Evolutionary conservation across 202 grass and related monocot genomes (phyloP).

Genomic region (Schoenoplectus tabernaemontani): DNA sequence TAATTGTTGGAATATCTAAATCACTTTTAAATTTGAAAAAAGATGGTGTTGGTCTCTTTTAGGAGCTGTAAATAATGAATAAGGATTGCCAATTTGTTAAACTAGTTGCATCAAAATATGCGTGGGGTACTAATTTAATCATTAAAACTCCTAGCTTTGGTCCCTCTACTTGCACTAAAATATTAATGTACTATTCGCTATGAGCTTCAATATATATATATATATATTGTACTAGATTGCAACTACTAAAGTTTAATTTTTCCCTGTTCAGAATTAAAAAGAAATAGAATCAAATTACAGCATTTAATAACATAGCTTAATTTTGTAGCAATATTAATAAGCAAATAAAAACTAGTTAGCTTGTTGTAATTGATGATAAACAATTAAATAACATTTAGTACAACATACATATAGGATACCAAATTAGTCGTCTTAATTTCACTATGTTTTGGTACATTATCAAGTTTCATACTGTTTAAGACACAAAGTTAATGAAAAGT

Average conservation of each 20-base stretch:
- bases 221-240: conserved; percentile 1
- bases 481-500: neutral
- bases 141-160: too few relatives aligned
- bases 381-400: too few relatives aligned
- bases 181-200: neutral
- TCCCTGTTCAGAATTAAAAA: neutral
- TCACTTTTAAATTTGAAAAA: neutral
- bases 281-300: neutral
- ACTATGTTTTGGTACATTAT: neutral
- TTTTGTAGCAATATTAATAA: too few relatives aligned
- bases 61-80: neutral
- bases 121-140: too few relatives aligned
- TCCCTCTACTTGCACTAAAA: conserved; percentile 4
- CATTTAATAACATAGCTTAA: neutral
- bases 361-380: too few relatives aligned
- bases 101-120: too few relatives aligned
- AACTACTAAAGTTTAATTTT: neutral
- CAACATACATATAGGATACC: too few relatives aligned
- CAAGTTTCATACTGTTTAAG: neutral
- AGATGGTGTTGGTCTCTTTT: neutral
- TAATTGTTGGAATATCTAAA: neutral
- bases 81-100: neutral
- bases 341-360: too few relatives aligned
- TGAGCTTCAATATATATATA: neutral
- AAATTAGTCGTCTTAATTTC: too few relatives aligned